A percentile compares a stretch with the other conserved stretches of the same genome.
phyloP scores from a whole-genome alignment of 108 stramenopile genomes.

The Epipyxis sp. region DNA sequence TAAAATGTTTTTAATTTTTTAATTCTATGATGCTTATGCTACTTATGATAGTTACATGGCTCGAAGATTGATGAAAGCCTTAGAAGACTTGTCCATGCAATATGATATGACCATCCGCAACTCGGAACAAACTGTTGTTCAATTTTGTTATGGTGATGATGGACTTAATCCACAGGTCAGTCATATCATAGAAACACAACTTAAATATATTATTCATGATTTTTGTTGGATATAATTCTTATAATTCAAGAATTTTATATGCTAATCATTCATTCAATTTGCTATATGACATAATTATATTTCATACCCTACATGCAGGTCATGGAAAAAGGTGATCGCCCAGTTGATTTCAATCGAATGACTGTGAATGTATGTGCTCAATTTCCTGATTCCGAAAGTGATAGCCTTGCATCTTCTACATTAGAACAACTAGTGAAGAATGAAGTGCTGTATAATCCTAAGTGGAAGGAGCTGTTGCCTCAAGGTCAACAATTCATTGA shows the following conservation, averaged over 20 bases:
- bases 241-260: too few relatives aligned
- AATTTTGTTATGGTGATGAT: slow-evolving; percentile 96
- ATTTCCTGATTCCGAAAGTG: background rate
- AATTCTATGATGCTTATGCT: too few relatives aligned
- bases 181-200: too few relatives aligned
- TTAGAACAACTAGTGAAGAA: slow-evolving; percentile 25
- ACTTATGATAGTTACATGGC: too few relatives aligned
- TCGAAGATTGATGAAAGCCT: slow-evolving; percentile 92
- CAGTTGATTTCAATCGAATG: slow-evolving; percentile 17
- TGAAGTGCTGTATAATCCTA: background rate
- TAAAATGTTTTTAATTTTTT: too few relatives aligned
- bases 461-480: slow-evolving; percentile 43
- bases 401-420: slow-evolving; percentile 34
- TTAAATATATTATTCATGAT: too few relatives aligned
- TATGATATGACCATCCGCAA: slow-evolving; percentile 94
- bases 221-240: too few relatives aligned
- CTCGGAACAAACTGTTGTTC: slow-evolving; percentile 88
- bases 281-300: too few relatives aligned
- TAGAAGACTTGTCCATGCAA: slow-evolving; percentile 90
- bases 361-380: background rate
- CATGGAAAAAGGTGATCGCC: slow-evolving; percentile 89
- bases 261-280: too few relatives aligned
- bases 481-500: slow-evolving; percentile 49
- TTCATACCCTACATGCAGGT: too few relatives aligned
- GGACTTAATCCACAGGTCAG: slow-evolving; percentile 86